A percentile compares a stretch with the other conserved stretches of the same genome.
Conservation (phyloP, 306 rosid species). For the Cicer pinnatifidum region DNA sequence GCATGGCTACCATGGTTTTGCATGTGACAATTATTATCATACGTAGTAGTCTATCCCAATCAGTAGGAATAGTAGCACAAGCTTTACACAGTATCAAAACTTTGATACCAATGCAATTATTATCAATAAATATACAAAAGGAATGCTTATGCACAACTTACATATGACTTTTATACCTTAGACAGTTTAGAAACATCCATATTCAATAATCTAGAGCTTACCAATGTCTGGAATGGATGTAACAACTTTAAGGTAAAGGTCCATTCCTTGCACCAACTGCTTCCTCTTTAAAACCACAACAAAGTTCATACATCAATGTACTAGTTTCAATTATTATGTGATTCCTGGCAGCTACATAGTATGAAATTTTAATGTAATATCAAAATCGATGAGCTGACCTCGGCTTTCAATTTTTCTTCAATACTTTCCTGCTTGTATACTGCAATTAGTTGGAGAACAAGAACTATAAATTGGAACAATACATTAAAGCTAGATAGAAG, state of each 20-base stretch:
- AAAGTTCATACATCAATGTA: slow-evolving; percentile 25
- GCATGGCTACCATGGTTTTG: slow-evolving; percentile 28
- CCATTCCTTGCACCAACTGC: slow-evolving; percentile 73
- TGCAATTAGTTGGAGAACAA: slow-evolving; percentile 47
- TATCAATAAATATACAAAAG: slow-evolving; percentile 19
- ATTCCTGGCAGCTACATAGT: neutral
- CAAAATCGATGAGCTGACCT: slow-evolving; percentile 65
- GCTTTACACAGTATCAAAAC: slow-evolving; percentile 29
- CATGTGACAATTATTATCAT: neutral
- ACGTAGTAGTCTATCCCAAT: neutral
- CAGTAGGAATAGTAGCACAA: slow-evolving; percentile 18
- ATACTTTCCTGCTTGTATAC: slow-evolving; percentile 78
- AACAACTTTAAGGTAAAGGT: slow-evolving; percentile 68
- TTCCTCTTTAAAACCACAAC: slow-evolving; percentile 65
- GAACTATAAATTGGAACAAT: slow-evolving; percentile 35
- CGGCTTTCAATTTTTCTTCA: slow-evolving; percentile 67
- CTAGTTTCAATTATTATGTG: slow-evolving; percentile 27
- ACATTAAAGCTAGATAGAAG: slow-evolving; percentile 26
- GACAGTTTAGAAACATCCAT: slow-evolving; percentile 22
- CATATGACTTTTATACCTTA: neutral
- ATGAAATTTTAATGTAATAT: slow-evolving; percentile 31
- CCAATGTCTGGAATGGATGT: slow-evolving; percentile 82
- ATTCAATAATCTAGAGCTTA: slow-evolving; percentile 43
- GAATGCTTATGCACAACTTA: neutral
- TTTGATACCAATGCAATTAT: slow-evolving; percentile 16